phyloP scores from a whole-genome alignment of 495 filamentous ascomycete genomes.

The Penicillium coprophilum region DNA sequence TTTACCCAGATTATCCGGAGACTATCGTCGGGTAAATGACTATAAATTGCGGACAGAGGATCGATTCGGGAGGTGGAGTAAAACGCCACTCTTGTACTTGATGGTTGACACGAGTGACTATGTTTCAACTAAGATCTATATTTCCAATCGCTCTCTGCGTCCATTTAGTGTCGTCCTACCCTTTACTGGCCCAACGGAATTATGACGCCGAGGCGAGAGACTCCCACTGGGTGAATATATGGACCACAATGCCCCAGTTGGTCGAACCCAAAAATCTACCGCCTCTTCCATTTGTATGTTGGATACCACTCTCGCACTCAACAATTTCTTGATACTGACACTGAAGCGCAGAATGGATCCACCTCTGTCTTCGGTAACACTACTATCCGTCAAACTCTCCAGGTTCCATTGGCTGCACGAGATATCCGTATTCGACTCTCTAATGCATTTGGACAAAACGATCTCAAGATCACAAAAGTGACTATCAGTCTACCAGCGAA shows the following conservation, averaged over 20 bases:
- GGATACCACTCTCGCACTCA: not conserved
- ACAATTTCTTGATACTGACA: not conserved
- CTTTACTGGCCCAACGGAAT: not conserved
- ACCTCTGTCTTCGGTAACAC: conserved; percentile 48
- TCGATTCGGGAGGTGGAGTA: not conserved
- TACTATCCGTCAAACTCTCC: conserved; percentile 67
- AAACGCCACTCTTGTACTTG: not conserved
- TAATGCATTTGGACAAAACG: conserved; percentile 64
- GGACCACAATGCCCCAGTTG: conserved; percentile 67
- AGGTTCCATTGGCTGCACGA: conserved; percentile 52
- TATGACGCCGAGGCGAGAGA: not conserved
- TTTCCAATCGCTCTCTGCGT: not conserved
- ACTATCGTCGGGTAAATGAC: not conserved
- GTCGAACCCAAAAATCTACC: conserved; percentile 63
- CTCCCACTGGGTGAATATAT: conserved; percentile 63
- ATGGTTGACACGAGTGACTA: not conserved
- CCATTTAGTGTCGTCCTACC: not conserved
- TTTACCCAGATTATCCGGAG: conserved; percentile 3
- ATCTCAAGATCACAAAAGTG: conserved; percentile 60
- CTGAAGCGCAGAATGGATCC: conserved; percentile 4
- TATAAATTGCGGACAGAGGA: not conserved
- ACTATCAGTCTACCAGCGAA: conserved; percentile 55
- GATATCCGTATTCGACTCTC: conserved; percentile 63
- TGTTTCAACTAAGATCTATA: not conserved
- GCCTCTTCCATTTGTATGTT: conserved; percentile 56